A percentile compares a stretch with the other conserved stretches of the same genome.
Conservation (phyloP, 495 filamentous ascomycete genomes). For the Copromyces sp. region DNA sequence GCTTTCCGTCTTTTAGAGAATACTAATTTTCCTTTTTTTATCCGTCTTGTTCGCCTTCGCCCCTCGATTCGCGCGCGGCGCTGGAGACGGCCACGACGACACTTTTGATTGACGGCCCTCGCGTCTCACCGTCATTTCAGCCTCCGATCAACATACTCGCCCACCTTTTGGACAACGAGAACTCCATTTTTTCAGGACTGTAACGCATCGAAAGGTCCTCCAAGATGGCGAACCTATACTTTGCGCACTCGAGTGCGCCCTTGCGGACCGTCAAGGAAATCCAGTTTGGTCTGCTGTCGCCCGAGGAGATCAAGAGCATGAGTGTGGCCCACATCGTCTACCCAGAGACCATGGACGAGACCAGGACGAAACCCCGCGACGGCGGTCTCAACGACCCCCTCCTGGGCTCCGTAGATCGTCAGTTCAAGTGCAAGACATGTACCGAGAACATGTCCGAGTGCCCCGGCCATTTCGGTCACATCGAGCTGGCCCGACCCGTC, state of each 20-base stretch:
- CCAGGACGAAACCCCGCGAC: slow-evolving; percentile 72
- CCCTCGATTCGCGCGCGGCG: slow-evolving; percentile 5
- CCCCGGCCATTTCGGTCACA: slow-evolving; percentile 95
- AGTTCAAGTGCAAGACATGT: slow-evolving; percentile 90
- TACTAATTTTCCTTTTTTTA: slow-evolving; percentile 6
- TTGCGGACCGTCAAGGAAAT: slow-evolving; percentile 95
- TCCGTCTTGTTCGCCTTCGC: slow-evolving; percentile 2
- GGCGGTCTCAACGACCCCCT: slow-evolving; percentile 88
- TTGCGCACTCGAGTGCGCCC: slow-evolving; percentile 86
- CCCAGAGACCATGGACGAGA: slow-evolving; percentile 98
- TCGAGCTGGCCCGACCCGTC: slow-evolving; percentile 88
- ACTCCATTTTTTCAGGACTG: background rate
- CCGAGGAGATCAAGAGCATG: slow-evolving; percentile 96
- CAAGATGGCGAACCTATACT: slow-evolving; percentile 88
- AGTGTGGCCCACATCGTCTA: slow-evolving; percentile 88
- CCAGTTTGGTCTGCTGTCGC: slow-evolving; percentile 92
- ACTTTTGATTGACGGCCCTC: slow-evolving; percentile 2
- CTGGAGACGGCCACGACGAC: slow-evolving; percentile 3
- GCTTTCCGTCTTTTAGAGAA: slow-evolving; percentile 2
- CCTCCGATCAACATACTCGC: background rate
- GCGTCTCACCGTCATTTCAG: slow-evolving; percentile 7
- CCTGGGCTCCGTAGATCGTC: slow-evolving; percentile 87
- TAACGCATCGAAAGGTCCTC: slow-evolving; percentile 1
- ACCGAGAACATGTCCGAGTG: slow-evolving; percentile 89
- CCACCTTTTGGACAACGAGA: background rate